Conservation (phyloP, 805 yeast genomes). For the Ogataea corticis region DNA sequence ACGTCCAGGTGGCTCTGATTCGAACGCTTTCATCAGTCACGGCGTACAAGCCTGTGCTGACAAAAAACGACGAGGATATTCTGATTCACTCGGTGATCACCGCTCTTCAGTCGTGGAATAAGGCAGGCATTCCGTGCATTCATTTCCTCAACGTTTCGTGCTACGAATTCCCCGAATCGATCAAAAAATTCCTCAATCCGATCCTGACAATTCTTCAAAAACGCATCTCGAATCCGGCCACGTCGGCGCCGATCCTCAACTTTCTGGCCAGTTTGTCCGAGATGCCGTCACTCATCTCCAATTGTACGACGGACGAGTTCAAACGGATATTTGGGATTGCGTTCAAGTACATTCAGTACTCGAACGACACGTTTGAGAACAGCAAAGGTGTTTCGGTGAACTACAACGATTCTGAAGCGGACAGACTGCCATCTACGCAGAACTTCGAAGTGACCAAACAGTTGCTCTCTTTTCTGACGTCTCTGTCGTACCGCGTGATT, state of each 20-base stretch:
- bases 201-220: constrained; percentile 75
- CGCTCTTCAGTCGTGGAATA: constrained; percentile 74
- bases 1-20: constrained; percentile 65
- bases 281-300: constrained; percentile 65
- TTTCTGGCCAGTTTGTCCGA: constrained; percentile 66
- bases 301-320: constrained; percentile 74
- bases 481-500: constrained; percentile 68
- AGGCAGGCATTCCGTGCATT: constrained; percentile 74
- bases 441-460: constrained; percentile 44
- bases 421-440: constrained; percentile 54
- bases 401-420: constrained; percentile 53
- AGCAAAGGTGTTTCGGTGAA: constrained; percentile 27
- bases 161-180: constrained; percentile 73
- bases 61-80: constrained; percentile 61
- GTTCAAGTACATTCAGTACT: constrained; percentile 73
- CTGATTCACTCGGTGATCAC: constrained; percentile 58
- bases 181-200: constrained; percentile 67
- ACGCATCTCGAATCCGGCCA: constrained; percentile 65
- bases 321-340: constrained; percentile 82
- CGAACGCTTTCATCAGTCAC: constrained; percentile 61
- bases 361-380: constrained; percentile 45
- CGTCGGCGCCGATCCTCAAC: constrained; percentile 74
- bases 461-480: constrained; percentile 58
- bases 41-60: constrained; percentile 56
- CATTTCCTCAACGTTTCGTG: constrained; percentile 77